Evolutionary conservation across 495 filamentous ascomycete genomes (phyloP), one percentile per base, ranked within the genome.

Genomic region (Penicilliopsis zonata): DNA sequence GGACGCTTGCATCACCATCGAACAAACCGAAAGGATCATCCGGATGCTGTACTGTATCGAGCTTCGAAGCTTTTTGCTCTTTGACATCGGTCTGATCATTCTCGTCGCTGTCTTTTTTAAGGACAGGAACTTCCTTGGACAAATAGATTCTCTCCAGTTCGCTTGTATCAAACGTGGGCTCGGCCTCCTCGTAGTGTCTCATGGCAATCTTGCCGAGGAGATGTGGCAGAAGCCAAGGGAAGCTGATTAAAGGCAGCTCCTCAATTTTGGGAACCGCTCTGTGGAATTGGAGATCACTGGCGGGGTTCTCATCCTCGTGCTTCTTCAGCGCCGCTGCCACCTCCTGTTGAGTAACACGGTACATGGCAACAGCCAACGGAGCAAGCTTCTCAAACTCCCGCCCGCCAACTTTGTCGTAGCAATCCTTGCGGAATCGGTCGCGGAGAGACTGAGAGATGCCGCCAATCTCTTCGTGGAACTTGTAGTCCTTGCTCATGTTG

Each of bases 211-310:
- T 66, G 4, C 84, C 82, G 1, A 99, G 67, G 32, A 83, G 62
- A 19, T 69, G 57, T 1, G 69, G 59, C 33, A 96, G 92, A 6
- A 96, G 49, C 92, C 90, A 99, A 0, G 90, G 87, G 44, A 94
- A 96, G 43, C 77, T 88, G 45, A 95, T 90, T 14, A 96, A 53
- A 0, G 92, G 90, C 62, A 85, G 72, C 5, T 56, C 54, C 2
- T 43, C 30, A 0, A 44, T 41, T 4, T 61, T 59, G 0, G 57
- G 46, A 1, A 38, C 55, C 0, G 36, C 43, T 15, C 47, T 44
- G 2, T 48, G 43, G 21, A 64, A 57, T 3, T 30, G 32, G 4
- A 23, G 39, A 7, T 40, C 41, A 10, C 66, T 57, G 0, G 51
- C 41, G n/a, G 39, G 56, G 0, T 44, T 51, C 9, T 50, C 35